These are phyloP conservation scores for Fraxinus latifolia DNA, from an alignment of 305 asterid species.

Conservation along the genomic window DNA sequence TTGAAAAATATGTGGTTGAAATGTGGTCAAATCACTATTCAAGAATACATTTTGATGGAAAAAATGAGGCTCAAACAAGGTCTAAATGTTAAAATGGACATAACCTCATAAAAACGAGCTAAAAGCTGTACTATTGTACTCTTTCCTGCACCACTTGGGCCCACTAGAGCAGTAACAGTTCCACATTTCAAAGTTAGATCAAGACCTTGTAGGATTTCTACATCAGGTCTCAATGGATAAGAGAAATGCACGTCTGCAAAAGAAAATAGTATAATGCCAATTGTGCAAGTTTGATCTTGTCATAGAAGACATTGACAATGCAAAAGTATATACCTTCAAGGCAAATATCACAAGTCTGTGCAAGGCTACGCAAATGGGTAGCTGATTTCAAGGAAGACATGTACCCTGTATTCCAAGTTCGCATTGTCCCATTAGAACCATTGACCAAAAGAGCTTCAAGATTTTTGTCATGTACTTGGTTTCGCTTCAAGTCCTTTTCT, in stretches of 20 bases:
- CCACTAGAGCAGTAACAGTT: slow-evolving; percentile 90
- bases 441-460: slow-evolving; percentile 50
- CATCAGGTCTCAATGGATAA: slow-evolving; percentile 92
- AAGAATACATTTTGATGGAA: too few species aligned
- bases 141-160: slow-evolving; percentile 95
- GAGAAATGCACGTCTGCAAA: slow-evolving; percentile 80
- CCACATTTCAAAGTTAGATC: slow-evolving; percentile 73
- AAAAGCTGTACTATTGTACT: slow-evolving; percentile 90
- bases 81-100: not conserved
- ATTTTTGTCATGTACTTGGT: slow-evolving; percentile 44
- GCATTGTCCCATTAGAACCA: slow-evolving; percentile 41
- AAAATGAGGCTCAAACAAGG: too few species aligned
- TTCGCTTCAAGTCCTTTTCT: slow-evolving; percentile 63
- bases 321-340: slow-evolving; percentile 63
- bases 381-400: slow-evolving; percentile 73
- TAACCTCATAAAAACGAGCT: slow-evolving; percentile 94
- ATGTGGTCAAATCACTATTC: too few species aligned
- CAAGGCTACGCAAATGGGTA: slow-evolving; percentile 56
- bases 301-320: slow-evolving; percentile 7
- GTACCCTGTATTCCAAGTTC: slow-evolving; percentile 37
- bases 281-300: not conserved
- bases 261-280: not conserved
- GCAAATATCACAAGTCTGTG: slow-evolving; percentile 70
- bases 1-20: too few species aligned
- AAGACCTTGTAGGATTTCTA: slow-evolving; percentile 72